Base-by-base conservation (phyloP, 2,329 filamentous ascomycete species). In the Hypoxylon sp. region DNA sequence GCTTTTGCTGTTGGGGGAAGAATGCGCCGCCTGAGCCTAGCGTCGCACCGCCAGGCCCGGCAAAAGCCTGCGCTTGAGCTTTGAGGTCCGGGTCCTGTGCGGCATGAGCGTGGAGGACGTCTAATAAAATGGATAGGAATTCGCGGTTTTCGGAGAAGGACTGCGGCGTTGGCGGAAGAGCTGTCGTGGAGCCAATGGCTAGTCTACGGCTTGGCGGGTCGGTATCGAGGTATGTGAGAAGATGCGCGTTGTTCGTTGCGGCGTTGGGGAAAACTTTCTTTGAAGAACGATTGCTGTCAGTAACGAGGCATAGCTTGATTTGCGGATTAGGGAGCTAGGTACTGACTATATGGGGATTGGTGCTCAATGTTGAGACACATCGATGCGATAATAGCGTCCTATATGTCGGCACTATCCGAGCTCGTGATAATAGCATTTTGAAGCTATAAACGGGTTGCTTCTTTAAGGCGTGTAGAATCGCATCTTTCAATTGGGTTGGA, bases 151-250 rank as follows among this genome's bases (percentile, higher is more conserved):
- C 85, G 21, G 77, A 80, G 74, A 92, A 90, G 21, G 87, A 85
- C 41, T 81, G 79, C 2, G 90, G 87, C 0, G 87, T 90, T 0
- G 89, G 89, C 1, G 89, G 89, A n/a, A 90, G 68, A 14, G 79
- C 73, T 5, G 85, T 86, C 0, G 88, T 86, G 1, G 83, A 87
- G 52, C 90, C 90, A 65, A 92, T 86, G 13, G 88, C 83, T 19
- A 91, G 79, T 28, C 77, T 76, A 5, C 80, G 75, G 3, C 80
- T 85, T 0, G 89, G 89, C 1, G 89, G 88, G 13, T 82, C 78
- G 41, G 84, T 86, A 38, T 87, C 82, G 63, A 91, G 86, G 69
- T 88, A 86, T 45, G 86, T 87, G 30, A 92, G 83, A 32, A 89
- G 79, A 74, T 89, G 83, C 1, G 80, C 79, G 41, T 81, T 80